A percentile compares a stretch with the other conserved stretches of the same genome.
Evolutionary conservation across 208 protist genomes (phyloP).

Genomic region (Herpetomonas tarakana): DNA sequence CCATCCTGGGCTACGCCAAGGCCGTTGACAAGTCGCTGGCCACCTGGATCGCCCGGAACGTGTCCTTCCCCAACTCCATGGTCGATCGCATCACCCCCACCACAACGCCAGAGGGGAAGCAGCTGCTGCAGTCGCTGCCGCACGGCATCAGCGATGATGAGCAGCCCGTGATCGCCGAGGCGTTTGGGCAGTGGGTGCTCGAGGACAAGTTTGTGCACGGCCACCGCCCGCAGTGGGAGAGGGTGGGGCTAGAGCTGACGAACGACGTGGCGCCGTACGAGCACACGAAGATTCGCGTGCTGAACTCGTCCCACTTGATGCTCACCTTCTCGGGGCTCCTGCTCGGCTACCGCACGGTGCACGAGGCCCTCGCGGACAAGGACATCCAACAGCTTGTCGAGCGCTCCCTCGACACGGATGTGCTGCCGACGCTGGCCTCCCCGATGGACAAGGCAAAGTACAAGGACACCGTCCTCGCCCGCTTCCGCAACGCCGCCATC

Average conservation of each 20-base stretch:
- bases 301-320: conserved; percentile 41
- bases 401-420: conserved; percentile 18
- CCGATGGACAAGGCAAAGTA: conserved; percentile 36
- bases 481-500: conserved; percentile 30
- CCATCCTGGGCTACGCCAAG: conserved; percentile 23
- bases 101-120: conserved; percentile 22
- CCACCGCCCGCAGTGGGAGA: conserved; percentile 27
- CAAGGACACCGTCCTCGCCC: conserved; percentile 29
- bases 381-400: conserved; percentile 26
- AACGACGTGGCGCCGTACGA: conserved; percentile 30
- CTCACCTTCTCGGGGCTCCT: conserved; percentile 29
- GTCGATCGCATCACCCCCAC: conserved; percentile 37
- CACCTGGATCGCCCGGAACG: conserved; percentile 22
- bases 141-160: conserved; percentile 12
- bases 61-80: conserved; percentile 37
- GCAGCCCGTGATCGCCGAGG: conserved; percentile 35
- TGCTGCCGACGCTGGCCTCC: conserved; percentile 24
- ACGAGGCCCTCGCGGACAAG: conserved; percentile 25
- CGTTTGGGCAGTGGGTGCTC: conserved; percentile 49
- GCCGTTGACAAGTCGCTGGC: conserved; percentile 14
- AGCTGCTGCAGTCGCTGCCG: conserved; percentile 21
- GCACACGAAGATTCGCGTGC: conserved; percentile 39
- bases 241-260: conserved; percentile 25
- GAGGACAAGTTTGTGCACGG: conserved; percentile 27
- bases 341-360: conserved; percentile 26